Evolutionary conservation across 768 basidiomycete genomes (phyloP).

Genomic region (Boletus subcaerulescens): DNA sequence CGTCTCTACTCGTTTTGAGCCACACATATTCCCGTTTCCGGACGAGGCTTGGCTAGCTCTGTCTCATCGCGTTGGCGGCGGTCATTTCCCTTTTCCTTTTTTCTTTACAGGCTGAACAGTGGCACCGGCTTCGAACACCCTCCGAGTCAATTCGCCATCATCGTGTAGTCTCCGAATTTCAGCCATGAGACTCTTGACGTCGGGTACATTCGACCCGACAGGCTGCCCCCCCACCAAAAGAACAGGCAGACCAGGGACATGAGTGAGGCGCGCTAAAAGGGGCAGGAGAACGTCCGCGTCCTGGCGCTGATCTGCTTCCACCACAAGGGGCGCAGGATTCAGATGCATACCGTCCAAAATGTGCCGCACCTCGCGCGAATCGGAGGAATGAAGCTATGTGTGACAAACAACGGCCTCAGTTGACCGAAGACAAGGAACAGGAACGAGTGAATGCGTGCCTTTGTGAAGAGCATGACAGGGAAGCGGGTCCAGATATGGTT

Average conservation of each 20-base stretch:
- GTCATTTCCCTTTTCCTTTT: constrained; percentile 39
- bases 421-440: neutral
- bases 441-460: constrained; percentile 39
- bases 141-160: constrained; percentile 49
- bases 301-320: constrained; percentile 72
- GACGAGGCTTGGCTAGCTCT: constrained; percentile 1
- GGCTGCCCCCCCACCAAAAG: constrained; percentile 65
- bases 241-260: constrained; percentile 53
- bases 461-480: constrained; percentile 73
- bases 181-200: constrained; percentile 32
- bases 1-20: neutral
- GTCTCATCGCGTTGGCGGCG: constrained; percentile 2
- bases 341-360: constrained; percentile 56
- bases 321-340: constrained; percentile 58
- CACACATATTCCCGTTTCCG: neutral
- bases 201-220: constrained; percentile 37
- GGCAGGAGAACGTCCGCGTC: constrained; percentile 64
- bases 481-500: constrained; percentile 68
- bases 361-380: constrained; percentile 63
- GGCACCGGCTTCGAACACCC: constrained; percentile 56
- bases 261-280: constrained; percentile 60
- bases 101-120: constrained; percentile 51
- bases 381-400: constrained; percentile 56
- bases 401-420: neutral
- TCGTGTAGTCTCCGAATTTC: constrained; percentile 50